Conservation (phyloP, 2,329 filamentous ascomycete genomes). For the Clarireedia sp. region DNA sequence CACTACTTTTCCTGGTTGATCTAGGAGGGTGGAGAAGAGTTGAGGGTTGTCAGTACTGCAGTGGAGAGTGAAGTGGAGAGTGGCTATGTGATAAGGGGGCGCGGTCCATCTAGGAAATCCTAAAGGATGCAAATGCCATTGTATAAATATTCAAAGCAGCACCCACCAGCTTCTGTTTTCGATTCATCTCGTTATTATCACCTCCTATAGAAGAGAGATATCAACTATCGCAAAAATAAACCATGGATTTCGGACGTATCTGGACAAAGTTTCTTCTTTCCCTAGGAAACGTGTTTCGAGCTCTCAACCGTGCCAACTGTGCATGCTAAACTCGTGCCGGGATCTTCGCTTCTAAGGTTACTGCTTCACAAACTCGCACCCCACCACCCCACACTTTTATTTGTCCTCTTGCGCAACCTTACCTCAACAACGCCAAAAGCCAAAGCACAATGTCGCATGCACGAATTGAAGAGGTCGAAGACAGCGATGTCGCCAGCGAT, state of each 20-base stretch:
- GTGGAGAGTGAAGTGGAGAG: no score
- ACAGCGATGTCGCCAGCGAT: conserved; percentile 64
- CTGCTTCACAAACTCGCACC: background rate
- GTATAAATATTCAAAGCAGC: no score
- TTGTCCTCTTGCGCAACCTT: background rate
- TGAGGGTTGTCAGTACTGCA: no score
- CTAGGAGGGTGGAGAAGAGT: background rate
- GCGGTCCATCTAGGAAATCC: no score
- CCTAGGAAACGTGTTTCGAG: conserved; percentile 1
- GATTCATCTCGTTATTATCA: background rate
- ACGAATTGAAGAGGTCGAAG: conserved; percentile 85
- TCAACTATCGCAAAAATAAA: background rate
- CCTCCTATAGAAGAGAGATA: background rate
- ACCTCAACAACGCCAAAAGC: conserved; percentile 5
- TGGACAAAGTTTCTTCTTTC: conserved; percentile 7
- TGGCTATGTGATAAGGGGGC: no score
- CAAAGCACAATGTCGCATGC: conserved; percentile 65
- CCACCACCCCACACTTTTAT: conserved; percentile 2
- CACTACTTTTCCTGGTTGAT: background rate
- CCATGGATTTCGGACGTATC: conserved; percentile 34
- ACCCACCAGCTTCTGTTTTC: no score
- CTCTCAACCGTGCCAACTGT: conserved; percentile 8
- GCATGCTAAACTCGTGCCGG: background rate
- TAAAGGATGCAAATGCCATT: no score
- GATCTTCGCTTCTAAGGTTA: background rate